Evolutionary conservation across 2,329 filamentous ascomycete species (phyloP).

Genomic region (Coniochaeta prunicola): DNA sequence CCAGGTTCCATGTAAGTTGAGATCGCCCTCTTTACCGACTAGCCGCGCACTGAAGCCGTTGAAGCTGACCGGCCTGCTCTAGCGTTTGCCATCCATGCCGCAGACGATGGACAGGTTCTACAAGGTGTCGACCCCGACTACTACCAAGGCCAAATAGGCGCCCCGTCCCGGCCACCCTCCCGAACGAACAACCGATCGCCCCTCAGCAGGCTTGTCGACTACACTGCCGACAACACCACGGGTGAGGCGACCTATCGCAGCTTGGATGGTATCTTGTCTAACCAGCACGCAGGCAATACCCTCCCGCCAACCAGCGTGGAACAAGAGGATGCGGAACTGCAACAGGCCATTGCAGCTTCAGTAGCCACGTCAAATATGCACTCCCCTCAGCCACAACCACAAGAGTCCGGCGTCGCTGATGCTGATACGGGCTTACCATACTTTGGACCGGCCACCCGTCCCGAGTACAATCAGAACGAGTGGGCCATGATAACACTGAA

Average conservation of each 20-base stretch:
- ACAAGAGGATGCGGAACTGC: conserved; percentile 48
- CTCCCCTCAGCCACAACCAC: conserved; percentile 30
- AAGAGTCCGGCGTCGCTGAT: conserved; percentile 44
- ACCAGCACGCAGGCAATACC: conserved; percentile 5
- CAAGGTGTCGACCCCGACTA: conserved; percentile 35
- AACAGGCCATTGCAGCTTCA: conserved; percentile 49
- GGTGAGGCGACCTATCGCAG: conserved; percentile 23
- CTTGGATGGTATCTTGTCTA: conserved; percentile 7
- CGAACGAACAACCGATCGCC: conserved; percentile 51
- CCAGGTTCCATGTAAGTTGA: not conserved
- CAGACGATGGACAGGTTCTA: conserved; percentile 35
- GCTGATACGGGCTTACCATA: conserved; percentile 30
- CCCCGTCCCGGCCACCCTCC: conserved; percentile 56
- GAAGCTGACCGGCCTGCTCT: not conserved
- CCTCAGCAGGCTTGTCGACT: conserved; percentile 42
- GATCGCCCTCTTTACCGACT: too few relatives aligned
- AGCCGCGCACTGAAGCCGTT: not conserved
- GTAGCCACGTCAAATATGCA: conserved; percentile 41
- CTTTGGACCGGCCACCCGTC: conserved; percentile 54
- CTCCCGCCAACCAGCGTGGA: conserved; percentile 20
- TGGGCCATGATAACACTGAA: conserved; percentile 51
- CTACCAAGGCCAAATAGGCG: conserved; percentile 33
- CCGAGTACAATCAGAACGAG: conserved; percentile 44
- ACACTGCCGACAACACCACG: conserved; percentile 31
- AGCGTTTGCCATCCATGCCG: conserved; percentile 51